phyloP scores from a whole-genome alignment of 441 rosid species.

The Pelargonium fulgidum region DNA sequence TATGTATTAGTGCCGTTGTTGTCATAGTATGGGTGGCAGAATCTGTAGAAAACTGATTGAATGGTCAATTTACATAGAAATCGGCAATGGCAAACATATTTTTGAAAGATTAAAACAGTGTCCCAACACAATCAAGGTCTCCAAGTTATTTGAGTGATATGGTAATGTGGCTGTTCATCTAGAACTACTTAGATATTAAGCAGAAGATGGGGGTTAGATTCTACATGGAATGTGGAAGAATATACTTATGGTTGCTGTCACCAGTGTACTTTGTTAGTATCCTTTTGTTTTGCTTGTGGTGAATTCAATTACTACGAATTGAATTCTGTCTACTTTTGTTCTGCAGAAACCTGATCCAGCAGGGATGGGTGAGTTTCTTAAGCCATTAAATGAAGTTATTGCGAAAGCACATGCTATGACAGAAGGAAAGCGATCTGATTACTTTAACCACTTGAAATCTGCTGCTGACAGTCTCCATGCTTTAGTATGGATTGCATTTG shows the following conservation, averaged over 20 bases:
- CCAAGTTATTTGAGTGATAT: background rate
- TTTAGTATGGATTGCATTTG: constrained; percentile 88
- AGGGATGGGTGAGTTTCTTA: constrained; percentile 68
- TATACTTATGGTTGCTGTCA: background rate
- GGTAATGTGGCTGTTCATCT: background rate
- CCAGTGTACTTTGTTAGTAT: background rate
- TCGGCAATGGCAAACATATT: background rate
- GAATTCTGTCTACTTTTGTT: constrained; percentile 13
- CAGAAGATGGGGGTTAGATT: background rate
- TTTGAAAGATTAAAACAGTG: too few species aligned
- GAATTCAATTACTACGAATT: constrained; percentile 7
- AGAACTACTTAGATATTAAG: background rate
- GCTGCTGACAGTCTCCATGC: constrained; percentile 78
- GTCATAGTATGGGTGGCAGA: background rate
- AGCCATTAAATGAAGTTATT: constrained; percentile 74
- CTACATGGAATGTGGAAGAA: background rate
- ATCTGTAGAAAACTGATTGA: background rate
- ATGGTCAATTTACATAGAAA: background rate
- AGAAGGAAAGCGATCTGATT: constrained; percentile 75
- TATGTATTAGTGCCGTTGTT: background rate
- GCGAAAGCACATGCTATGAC: constrained; percentile 67
- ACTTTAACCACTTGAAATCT: constrained; percentile 77
- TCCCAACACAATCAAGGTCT: background rate
- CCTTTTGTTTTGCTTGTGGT: background rate
- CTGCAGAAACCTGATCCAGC: constrained; percentile 67